These are phyloP conservation scores for Penicillium cinerascens DNA, from an alignment of 495 filamentous ascomycete species.

Conservation along the genomic window DNA sequence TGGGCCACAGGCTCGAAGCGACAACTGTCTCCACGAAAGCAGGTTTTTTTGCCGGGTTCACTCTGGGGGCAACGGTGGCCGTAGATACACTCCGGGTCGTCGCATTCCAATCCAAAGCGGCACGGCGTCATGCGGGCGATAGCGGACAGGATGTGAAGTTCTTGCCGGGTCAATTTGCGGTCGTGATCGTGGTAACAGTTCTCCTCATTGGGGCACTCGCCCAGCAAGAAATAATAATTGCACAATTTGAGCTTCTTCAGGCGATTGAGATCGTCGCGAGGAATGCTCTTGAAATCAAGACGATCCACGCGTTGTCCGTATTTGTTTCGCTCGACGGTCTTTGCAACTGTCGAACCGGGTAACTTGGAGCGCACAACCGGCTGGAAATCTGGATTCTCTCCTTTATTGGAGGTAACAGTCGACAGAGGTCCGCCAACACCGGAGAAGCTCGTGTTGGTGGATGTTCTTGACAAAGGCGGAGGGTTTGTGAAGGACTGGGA, in stretches of 20 bases:
- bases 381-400: slow-evolving; percentile 34
- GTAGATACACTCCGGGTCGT: slow-evolving; percentile 76
- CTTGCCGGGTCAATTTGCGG: slow-evolving; percentile 63
- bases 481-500: slow-evolving; percentile 33
- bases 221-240: slow-evolving; percentile 78
- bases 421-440: slow-evolving; percentile 34
- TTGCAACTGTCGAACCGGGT: slow-evolving; percentile 47
- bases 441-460: slow-evolving; percentile 39
- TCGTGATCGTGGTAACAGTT: slow-evolving; percentile 74
- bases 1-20: slow-evolving; percentile 48
- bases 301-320: slow-evolving; percentile 70
- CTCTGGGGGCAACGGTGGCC: slow-evolving; percentile 62
- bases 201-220: slow-evolving; percentile 63
- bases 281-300: slow-evolving; percentile 48
- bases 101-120: slow-evolving; percentile 67
- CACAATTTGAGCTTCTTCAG: slow-evolving; percentile 73
- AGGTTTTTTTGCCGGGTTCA: slow-evolving; percentile 47
- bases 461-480: slow-evolving; percentile 35
- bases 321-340: slow-evolving; percentile 63
- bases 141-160: slow-evolving; percentile 63
- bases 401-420: slow-evolving; percentile 28
- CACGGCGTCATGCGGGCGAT: slow-evolving; percentile 80
- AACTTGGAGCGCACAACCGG: slow-evolving; percentile 49
- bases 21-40: slow-evolving; percentile 50
- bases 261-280: slow-evolving; percentile 56